Evolutionary conservation across 2,329 filamentous ascomycete species (phyloP), one percentile per base, ranked within the genome.

Genomic region (Fusarium begoniae): DNA sequence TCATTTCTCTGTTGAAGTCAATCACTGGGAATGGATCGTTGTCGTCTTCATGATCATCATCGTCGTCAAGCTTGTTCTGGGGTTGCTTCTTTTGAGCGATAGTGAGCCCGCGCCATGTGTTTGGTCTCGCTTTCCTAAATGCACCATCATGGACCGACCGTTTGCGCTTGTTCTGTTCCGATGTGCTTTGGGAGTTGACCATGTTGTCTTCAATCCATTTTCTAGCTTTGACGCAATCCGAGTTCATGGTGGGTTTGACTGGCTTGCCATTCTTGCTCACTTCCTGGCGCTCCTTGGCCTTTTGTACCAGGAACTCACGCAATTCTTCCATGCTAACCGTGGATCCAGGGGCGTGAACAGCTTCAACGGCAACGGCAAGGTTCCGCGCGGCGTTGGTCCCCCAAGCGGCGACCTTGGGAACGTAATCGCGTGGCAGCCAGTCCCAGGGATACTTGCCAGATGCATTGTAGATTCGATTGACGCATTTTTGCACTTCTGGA

Each of bases 341-440:
- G 10, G 63, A 62, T 7, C 13, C 22, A 5, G 26, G 15, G 12
- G 7, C 5, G 13, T 57, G 60, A 6, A 59, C 40, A n/a, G 30
- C 20, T 15, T 53, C 45, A n/a, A 68, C 63, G 4, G 37, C 63
- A 17, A 20, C 2, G 14, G 53, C 26, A 10, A 66, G n/a, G 18
- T 32, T 47, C n/a, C 14, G 4, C 8, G 41, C 40, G 15, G 40
- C 26, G 17, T 26, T 37, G 17, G 11, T 12, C 2, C 22, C 41
- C 45, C 63, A 67, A 20, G 50, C 13, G 5, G 47, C 11, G 24
- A 47, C 20, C 12, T 20, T 50, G 7, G 51, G 64, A 7, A 32
- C 15, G n/a, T 51, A 67, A 18, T 66, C 22, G 6, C 13, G 20
- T 5, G 62, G 64, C 11, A 67, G 32, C 64, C 38, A 66, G 24